Conservation (phyloP, 805 yeast genomes). For the Metschnikowia dekortorum region DNA sequence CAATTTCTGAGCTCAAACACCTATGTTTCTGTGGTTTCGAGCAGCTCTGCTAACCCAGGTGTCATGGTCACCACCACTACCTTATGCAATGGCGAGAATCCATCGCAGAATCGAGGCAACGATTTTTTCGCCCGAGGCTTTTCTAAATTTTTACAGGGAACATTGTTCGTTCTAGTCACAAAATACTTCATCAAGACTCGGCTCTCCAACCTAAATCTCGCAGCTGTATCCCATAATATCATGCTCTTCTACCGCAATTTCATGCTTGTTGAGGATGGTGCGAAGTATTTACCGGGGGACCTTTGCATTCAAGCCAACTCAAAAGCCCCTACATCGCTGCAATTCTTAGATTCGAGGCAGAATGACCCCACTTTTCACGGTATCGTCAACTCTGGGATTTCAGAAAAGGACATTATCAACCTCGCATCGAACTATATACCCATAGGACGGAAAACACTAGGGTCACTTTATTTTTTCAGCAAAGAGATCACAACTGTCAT, state of each 20-base stretch:
- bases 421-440: slow-evolving; percentile 2
- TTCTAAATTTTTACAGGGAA: slow-evolving; percentile 20
- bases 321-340: slow-evolving; percentile 3
- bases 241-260: slow-evolving; percentile 2
- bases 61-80: slow-evolving; percentile 15
- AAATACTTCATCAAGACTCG: slow-evolving; percentile 17
- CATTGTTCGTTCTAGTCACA: slow-evolving; percentile 15
- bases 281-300: background rate
- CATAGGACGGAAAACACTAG: slow-evolving; percentile 4
- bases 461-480: slow-evolving; percentile 9
- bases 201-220: slow-evolving; percentile 3
- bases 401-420: background rate
- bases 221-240: background rate
- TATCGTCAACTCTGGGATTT: background rate
- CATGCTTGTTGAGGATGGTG: background rate
- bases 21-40: slow-evolving; percentile 18
- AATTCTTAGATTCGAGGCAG: background rate
- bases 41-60: slow-evolving; percentile 5
- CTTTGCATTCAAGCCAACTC: background rate
- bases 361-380: background rate
- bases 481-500: slow-evolving; percentile 11
- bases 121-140: slow-evolving; percentile 12
- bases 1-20: slow-evolving; percentile 23
- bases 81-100: slow-evolving; percentile 7
- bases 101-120: slow-evolving; percentile 3